These are phyloP conservation scores for Solanum chmielewskii DNA, from an alignment of 257 asterid species.

Conservation along the genomic window DNA sequence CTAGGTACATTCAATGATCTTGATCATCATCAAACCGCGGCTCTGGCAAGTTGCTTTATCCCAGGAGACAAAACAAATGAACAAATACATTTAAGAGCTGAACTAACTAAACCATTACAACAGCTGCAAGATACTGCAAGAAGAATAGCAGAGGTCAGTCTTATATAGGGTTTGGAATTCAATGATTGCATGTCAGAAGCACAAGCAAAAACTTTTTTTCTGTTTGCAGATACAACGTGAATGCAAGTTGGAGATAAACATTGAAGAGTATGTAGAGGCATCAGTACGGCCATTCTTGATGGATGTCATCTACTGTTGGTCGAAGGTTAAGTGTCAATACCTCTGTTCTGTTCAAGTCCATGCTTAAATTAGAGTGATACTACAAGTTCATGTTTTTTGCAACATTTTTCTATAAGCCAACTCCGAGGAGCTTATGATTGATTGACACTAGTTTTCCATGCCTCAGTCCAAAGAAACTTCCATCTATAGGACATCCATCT, in stretches of 20 bases:
- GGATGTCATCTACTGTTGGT: slow-evolving; percentile 98
- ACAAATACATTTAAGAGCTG: slow-evolving; percentile 80
- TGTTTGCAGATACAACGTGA: slow-evolving; percentile 86
- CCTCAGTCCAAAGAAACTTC: background rate
- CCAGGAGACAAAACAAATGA: slow-evolving; percentile 81
- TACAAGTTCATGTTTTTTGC: background rate
- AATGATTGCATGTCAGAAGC: background rate
- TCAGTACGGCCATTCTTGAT: slow-evolving; percentile 78
- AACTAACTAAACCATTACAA: slow-evolving; percentile 82
- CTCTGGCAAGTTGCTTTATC: slow-evolving; percentile 88
- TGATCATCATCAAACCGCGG: slow-evolving; percentile 90
- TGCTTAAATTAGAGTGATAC: background rate
- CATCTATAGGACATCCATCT: background rate
- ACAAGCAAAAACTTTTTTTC: background rate
- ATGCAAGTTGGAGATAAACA: slow-evolving; percentile 84
- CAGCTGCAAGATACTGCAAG: slow-evolving; percentile 96
- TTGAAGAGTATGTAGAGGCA: slow-evolving; percentile 95
- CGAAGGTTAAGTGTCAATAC: slow-evolving; percentile 48
- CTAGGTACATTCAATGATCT: slow-evolving; percentile 95
- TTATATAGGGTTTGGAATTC: background rate
- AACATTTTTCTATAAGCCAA: background rate
- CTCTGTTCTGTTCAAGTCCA: background rate
- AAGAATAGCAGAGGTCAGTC: slow-evolving; percentile 81
- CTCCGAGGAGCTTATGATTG: background rate
- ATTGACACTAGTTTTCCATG: background rate